A percentile compares a stretch with the other conserved stretches of the same genome.
Evolutionary conservation across 2,329 filamentous ascomycete species (phyloP).

Genomic region (Alternaria conjuncta): DNA sequence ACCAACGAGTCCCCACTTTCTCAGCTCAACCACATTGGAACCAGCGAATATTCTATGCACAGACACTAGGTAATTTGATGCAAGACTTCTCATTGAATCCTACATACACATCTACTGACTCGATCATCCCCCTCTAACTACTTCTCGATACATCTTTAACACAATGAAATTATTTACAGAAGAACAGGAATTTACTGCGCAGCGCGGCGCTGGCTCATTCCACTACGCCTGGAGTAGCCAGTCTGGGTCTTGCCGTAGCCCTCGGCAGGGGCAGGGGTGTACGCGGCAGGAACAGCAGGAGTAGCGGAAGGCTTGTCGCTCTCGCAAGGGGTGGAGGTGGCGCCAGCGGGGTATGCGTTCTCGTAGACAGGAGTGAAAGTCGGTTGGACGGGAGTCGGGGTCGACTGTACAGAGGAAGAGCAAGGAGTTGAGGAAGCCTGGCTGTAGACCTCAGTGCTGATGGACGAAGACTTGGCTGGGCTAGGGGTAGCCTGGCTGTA

Average conservation of each 20-base stretch:
- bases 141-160: neutral
- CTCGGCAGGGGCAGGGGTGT: neutral
- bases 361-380: constrained; percentile 5
- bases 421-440: neutral
- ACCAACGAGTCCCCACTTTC: neutral
- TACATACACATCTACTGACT: neutral
- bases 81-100: neutral
- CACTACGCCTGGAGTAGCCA: constrained; percentile 31
- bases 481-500: neutral
- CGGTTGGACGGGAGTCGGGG: neutral
- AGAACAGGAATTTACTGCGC: neutral
- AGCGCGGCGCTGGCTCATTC: constrained; percentile 30
- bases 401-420: neutral
- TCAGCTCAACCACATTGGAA: neutral
- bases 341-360: constrained; percentile 4
- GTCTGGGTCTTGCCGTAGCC: constrained; percentile 1
- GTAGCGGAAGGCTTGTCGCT: constrained; percentile 12
- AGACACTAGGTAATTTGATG: neutral
- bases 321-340: constrained; percentile 19
- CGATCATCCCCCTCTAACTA: neutral
- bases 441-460: neutral
- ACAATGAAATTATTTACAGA: neutral
- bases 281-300: neutral
- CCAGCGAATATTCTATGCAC: neutral
- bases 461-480: neutral